Base-by-base conservation (phyloP, 2,329 filamentous ascomycete species). In the Aspergillus sp. region DNA sequence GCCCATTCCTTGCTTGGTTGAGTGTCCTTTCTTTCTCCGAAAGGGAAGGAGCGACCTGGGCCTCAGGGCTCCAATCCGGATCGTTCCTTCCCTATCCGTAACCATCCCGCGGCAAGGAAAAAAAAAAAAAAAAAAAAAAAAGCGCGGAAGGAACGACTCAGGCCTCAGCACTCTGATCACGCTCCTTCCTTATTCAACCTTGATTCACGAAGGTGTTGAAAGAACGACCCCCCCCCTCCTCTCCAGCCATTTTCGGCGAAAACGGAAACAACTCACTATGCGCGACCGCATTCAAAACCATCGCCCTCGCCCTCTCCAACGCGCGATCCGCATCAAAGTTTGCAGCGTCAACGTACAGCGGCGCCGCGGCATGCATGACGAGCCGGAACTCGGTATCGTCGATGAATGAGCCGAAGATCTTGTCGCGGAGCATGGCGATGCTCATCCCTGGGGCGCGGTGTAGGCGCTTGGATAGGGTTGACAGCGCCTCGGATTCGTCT, bases 331-430 rank as follows among this genome's bases (percentile, higher is more conserved):
- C 49, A 51, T 51, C 30, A 30, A 51, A 51, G 28, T 34, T 51
- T 25, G 28, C 49, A 9, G 49, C 23, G 11, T 38, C 49, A 3
- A 30, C 49, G 9, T 51, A 51, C 15, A 51, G 17, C 23, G 49
- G 49, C 28, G 49, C 49, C 8, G 49, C 49, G 30, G 49, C 49
- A n/a, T 51, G 49, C 49, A 51, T 51, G n/a, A 51, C n/a, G 17
- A 51, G 49, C 4, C 49, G 13, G 28, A 51, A 51, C n/a, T 51
- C 49, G 15, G 28, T 30, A 1, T 51, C 28, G 28, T 19, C n/a
- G 23, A 30, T n/a, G 49, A 51, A 51, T 3, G 49, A n/a, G 13
- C 49, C 49, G 30, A 51, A 51, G 49, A 51, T 22, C n/a, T 51
- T 51, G 28, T 51, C 30, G 7, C 19, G 28, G 13, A 51, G 49